These are phyloP conservation scores for Arthromyces matolae DNA, from an alignment of 768 basidiomycete genomes.

Conservation along the genomic window DNA sequence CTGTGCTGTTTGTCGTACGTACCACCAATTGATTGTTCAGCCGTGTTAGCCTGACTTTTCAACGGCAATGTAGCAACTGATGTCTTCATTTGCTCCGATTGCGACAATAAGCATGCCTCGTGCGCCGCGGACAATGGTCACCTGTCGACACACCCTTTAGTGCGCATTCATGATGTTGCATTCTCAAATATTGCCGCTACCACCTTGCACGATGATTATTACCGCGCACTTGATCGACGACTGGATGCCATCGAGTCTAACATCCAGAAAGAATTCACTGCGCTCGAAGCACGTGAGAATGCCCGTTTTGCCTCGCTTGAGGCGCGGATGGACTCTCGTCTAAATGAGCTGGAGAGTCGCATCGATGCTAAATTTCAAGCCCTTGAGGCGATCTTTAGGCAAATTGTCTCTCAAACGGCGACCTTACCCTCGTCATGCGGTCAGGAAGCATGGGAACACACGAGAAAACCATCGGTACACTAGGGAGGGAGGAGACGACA, in stretches of 20 bases:
- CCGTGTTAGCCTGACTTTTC: neutral
- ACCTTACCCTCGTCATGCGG: constrained; percentile 27
- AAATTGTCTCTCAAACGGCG: constrained; percentile 24
- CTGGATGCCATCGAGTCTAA: constrained; percentile 27
- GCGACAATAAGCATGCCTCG: constrained; percentile 19
- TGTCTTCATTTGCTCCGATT: constrained; percentile 30
- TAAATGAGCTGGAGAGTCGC: constrained; percentile 7
- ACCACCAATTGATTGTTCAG: neutral
- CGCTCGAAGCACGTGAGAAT: constrained; percentile 22
- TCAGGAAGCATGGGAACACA: constrained; percentile 20
- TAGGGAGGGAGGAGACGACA: neutral
- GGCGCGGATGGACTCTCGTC: constrained; percentile 17
- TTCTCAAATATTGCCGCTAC: constrained; percentile 15
- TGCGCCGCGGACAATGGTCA: constrained; percentile 9
- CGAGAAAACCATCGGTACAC: constrained; percentile 8
- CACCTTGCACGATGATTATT: constrained; percentile 24
- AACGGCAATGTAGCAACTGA: constrained; percentile 23
- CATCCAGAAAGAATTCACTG: constrained; percentile 23
- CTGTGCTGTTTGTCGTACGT: constrained; percentile 17
- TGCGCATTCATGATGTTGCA: constrained; percentile 24
- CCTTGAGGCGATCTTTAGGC: constrained; percentile 21
- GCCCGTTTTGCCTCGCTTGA: constrained; percentile 26
- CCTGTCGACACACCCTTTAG: constrained; percentile 22
- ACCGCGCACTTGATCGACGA: constrained; percentile 27
- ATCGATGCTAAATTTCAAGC: constrained; percentile 16